Evolutionary conservation across 2,329 filamentous ascomycete genomes (phyloP).

Genomic region (Fusarium agapanthi): DNA sequence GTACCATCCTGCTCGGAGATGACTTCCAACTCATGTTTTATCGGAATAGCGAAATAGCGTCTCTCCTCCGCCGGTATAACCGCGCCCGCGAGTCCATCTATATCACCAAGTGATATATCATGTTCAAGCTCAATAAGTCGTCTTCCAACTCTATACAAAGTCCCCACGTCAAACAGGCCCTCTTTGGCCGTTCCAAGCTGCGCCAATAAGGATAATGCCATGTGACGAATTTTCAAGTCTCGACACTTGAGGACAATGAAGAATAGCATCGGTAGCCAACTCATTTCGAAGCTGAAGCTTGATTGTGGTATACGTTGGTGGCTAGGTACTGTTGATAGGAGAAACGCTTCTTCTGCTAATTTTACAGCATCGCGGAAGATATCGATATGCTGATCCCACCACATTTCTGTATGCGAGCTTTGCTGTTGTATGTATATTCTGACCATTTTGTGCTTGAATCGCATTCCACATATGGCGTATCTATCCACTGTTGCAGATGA

Average conservation of each 20-base stretch:
- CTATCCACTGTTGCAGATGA: background rate
- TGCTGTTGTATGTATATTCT: background rate
- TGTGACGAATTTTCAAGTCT: background rate
- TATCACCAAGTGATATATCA: background rate
- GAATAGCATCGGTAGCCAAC: background rate
- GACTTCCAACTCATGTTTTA: constrained; percentile 12
- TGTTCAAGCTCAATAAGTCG: constrained; percentile 2
- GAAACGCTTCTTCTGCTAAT: background rate
- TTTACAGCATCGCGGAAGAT: background rate
- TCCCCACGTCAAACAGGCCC: constrained; percentile 9
- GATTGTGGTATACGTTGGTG: background rate
- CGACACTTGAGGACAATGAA: constrained; percentile 4
- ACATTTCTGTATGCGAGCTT: background rate
- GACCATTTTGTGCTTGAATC: background rate
- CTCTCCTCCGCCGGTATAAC: background rate
- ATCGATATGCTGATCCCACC: constrained; percentile 3
- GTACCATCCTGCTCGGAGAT: background rate
- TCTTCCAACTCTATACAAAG: constrained; percentile 11
- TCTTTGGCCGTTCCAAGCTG: constrained; percentile 3
- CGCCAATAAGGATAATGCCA: background rate
- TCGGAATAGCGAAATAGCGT: background rate
- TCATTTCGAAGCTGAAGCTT: constrained; percentile 15
- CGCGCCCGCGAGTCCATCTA: accelerated
- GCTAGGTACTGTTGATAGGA: background rate
- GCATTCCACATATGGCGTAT: constrained; percentile 1